phyloP scores from a whole-genome alignment of 768 basidiomycete species.

The Thelephora aurantiotincta region DNA sequence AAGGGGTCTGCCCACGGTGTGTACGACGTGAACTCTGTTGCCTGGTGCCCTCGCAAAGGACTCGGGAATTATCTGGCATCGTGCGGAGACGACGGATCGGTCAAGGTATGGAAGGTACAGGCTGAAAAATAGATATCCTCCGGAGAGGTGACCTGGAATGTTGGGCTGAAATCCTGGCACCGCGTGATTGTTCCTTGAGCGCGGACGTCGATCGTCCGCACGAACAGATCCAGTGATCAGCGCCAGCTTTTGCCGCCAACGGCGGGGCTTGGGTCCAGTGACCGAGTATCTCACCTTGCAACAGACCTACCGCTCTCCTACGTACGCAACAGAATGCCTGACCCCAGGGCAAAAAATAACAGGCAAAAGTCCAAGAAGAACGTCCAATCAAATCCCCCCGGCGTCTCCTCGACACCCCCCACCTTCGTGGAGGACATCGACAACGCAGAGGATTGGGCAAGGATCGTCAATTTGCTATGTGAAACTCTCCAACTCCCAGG shows the following conservation, averaged over 20 bases:
- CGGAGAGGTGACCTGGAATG: too few species aligned
- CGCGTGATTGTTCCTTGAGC: too few species aligned
- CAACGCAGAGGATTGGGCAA: conserved; percentile 33
- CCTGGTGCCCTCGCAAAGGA: conserved; percentile 67
- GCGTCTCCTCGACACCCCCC: conserved; percentile 2
- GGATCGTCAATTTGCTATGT: conserved; percentile 33
- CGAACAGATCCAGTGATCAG: too few species aligned
- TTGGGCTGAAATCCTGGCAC: too few species aligned
- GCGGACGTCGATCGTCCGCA: too few species aligned
- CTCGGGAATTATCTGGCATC: conserved; percentile 60
- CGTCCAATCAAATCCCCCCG: not conserved
- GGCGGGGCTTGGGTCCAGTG: too few species aligned
- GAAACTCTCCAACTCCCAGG: conserved; percentile 40
- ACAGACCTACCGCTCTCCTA: too few species aligned
- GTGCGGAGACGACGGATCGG: conserved; percentile 73
- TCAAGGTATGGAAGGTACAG: conserved; percentile 61
- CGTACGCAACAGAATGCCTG: conserved; percentile 13
- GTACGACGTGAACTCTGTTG: conserved; percentile 71
- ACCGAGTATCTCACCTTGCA: too few species aligned
- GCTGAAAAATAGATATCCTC: not conserved
- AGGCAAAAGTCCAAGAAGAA: conserved; percentile 6
- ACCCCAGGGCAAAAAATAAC: conserved; percentile 13
- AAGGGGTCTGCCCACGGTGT: conserved; percentile 63
- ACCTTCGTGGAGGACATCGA: conserved; percentile 28
- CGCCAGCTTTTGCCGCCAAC: too few species aligned